phyloP scores from a whole-genome alignment of 2,329 filamentous ascomycete genomes.

The Penicillium sclerotigenum region DNA sequence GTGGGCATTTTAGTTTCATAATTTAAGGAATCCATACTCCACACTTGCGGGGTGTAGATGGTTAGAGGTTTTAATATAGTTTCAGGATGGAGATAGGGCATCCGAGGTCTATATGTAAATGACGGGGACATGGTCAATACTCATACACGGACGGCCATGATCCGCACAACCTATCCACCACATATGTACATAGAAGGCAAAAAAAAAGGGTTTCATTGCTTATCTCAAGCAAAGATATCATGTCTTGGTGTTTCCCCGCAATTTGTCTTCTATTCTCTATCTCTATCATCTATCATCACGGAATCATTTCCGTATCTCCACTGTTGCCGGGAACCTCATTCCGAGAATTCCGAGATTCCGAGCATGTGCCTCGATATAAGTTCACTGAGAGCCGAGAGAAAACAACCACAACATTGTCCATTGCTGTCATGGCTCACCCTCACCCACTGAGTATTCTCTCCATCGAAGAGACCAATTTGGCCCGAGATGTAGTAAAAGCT shows the following conservation, averaged over 20 bases:
- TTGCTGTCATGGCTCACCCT: slow-evolving; percentile 26
- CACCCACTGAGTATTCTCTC: slow-evolving; percentile 38
- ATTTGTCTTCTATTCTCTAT: not conserved
- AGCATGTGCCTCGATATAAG: not conserved
- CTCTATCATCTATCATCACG: not conserved
- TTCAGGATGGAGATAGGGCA: not conserved
- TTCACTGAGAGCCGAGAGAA: not conserved
- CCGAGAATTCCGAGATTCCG: slow-evolving; percentile 3
- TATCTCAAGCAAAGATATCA: not conserved
- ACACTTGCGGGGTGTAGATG: not conserved
- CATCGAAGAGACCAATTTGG: slow-evolving; percentile 33
- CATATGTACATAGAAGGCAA: not conserved
- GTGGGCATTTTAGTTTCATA: slow-evolving; percentile 6
- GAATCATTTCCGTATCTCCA: slow-evolving; percentile 2
- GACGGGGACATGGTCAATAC: not conserved
- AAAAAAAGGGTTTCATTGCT: not conserved
- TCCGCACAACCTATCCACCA: not conserved
- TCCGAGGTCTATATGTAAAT: not conserved
- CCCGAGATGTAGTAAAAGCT: slow-evolving; percentile 33
- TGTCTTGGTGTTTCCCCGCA: not conserved
- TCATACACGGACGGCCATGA: not conserved
- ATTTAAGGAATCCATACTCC: slow-evolving; percentile 7
- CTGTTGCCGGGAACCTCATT: not conserved
- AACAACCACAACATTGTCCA: not conserved
- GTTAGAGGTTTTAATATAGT: not conserved